Percentiles rank a stretch among this genome's conserved stretches.
These are phyloP conservation scores for Ophiocordyceps robertsii DNA, from an alignment of 2,329 filamentous ascomycete species.

Conservation along the genomic window DNA sequence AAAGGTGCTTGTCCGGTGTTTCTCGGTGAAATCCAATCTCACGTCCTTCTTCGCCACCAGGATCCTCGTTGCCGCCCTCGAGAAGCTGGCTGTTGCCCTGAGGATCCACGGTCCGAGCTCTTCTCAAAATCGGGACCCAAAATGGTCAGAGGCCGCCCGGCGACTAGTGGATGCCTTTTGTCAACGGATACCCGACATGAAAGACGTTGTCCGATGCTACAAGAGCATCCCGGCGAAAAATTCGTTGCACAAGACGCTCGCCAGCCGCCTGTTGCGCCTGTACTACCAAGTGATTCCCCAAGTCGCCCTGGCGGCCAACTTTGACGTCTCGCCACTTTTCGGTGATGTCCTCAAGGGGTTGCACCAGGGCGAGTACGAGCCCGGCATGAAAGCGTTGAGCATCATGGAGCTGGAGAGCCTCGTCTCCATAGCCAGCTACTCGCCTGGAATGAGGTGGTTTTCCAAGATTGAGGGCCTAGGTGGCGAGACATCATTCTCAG, in stretches of 20 bases:
- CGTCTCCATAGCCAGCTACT: constrained; percentile 66
- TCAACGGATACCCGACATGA: constrained; percentile 66
- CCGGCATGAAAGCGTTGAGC: constrained; percentile 38
- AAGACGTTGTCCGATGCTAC: constrained; percentile 65
- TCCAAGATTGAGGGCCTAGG: constrained; percentile 52
- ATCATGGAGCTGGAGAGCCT: constrained; percentile 70
- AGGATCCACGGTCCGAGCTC: constrained; percentile 40
- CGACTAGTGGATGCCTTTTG: constrained; percentile 63
- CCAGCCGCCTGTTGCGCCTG: constrained; percentile 65
- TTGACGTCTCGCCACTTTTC: constrained; percentile 73
- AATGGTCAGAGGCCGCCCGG: constrained; percentile 58
- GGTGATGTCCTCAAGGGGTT: constrained; percentile 52
- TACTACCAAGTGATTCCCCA: constrained; percentile 78
- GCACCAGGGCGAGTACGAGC: constrained; percentile 37
- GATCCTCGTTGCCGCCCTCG: constrained; percentile 63
- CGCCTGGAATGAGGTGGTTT: constrained; percentile 84
- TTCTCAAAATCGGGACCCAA: constrained; percentile 18
- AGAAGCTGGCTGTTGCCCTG: constrained; percentile 58
- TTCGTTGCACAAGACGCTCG: constrained; percentile 61
- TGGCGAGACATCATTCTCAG: constrained; percentile 33
- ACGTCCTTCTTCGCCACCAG: constrained; percentile 75
- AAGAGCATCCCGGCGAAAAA: constrained; percentile 55
- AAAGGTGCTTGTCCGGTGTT: constrained; percentile 64
- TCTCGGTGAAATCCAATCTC: constrained; percentile 65
- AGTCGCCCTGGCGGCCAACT: constrained; percentile 67